Evolutionary conservation across 306 rosid genomes (phyloP).

Genomic region (Quercus bicolor): DNA sequence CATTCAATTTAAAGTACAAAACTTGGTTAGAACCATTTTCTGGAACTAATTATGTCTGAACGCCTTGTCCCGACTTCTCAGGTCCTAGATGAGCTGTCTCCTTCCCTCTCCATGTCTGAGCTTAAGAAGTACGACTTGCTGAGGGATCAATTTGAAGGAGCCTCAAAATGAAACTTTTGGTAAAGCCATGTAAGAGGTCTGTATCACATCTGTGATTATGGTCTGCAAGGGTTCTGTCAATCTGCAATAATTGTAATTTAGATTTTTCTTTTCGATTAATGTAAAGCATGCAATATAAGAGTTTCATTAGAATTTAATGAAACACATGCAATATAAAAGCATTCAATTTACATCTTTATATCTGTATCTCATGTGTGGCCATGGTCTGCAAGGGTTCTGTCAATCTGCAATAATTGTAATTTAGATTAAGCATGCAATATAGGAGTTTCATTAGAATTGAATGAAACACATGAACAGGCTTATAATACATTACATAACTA

Average conservation of each 20-base stretch:
- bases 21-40: not conserved
- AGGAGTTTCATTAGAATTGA: no score
- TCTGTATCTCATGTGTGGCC: not conserved
- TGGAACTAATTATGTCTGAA: conserved; percentile 1
- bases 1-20: not conserved
- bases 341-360: no score
- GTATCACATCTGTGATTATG: not conserved
- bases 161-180: conserved; percentile 45
- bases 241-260: not conserved
- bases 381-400: not conserved
- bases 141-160: conserved; percentile 89
- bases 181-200: not conserved
- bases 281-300: no score
- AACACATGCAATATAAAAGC: no score
- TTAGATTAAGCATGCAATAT: not conserved
- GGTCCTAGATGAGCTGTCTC: conserved; percentile 71
- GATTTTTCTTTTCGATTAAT: not conserved
- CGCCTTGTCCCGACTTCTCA: conserved; percentile 31
- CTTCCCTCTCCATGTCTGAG: conserved; percentile 76
- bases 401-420: not conserved
- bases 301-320: no score
- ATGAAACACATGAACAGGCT: no score
- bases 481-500: no score
- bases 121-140: conserved; percentile 77
- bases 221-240: not conserved